These are phyloP conservation scores for Fusarium compactum DNA, from an alignment of 2,329 filamentous ascomycete genomes.

Conservation along the genomic window DNA sequence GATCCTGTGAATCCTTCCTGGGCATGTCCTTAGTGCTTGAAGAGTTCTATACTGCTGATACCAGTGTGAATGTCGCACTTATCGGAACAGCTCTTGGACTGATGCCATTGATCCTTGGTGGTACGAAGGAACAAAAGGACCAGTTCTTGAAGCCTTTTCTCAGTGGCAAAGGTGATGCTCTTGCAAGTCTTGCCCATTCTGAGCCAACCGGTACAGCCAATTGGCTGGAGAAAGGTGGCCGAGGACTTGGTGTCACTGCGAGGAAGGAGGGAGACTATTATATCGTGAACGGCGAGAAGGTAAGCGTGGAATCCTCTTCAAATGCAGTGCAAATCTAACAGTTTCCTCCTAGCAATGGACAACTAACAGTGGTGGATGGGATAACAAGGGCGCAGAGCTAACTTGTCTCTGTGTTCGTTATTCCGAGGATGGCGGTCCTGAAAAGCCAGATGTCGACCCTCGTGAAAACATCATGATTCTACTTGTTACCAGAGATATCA, in stretches of 20 bases:
- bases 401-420: conserved; percentile 7
- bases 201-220: conserved; percentile 10
- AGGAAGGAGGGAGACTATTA: background rate
- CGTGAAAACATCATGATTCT: background rate
- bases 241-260: background rate
- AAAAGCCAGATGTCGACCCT: background rate
- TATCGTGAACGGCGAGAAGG: conserved; percentile 16
- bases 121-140: background rate
- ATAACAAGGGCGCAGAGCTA: conserved; percentile 8
- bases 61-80: background rate
- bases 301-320: background rate
- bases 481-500: background rate
- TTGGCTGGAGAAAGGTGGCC: conserved; percentile 7
- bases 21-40: background rate
- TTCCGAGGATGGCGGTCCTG: conserved; percentile 10
- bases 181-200: conserved; percentile 13
- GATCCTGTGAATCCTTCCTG: background rate
- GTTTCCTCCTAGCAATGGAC: background rate
- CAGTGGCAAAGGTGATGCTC: background rate
- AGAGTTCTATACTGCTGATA: conserved; percentile 3
- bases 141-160: conserved; percentile 8
- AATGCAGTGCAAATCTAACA: background rate
- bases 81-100: conserved; percentile 5
- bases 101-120: conserved; percentile 10
- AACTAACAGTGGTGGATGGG: conserved; percentile 11